Percentiles rank a stretch among this genome's conserved stretches.
Conservation (phyloP, 1,284 basidiomycete species). For the Ustilago cynodontis region DNA sequence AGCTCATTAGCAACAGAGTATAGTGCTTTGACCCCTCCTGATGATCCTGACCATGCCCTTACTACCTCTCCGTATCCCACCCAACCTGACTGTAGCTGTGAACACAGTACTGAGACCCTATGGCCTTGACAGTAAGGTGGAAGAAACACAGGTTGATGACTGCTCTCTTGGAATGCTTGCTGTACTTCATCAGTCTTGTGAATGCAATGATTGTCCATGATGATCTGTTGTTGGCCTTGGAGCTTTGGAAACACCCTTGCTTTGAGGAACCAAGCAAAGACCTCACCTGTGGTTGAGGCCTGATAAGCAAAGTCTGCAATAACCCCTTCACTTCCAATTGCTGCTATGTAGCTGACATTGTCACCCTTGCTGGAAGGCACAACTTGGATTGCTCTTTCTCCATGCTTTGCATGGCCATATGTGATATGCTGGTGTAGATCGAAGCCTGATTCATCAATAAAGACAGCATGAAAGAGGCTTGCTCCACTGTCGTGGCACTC, state of each 20-base stretch:
- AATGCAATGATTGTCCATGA: constrained; percentile 15
- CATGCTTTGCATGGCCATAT: background rate
- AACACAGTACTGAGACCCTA: too few species aligned
- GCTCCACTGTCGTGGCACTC: background rate
- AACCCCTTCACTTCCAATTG: constrained; percentile 8
- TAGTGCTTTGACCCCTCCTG: too few species aligned
- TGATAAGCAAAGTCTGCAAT: constrained; percentile 11
- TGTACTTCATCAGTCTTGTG: constrained; percentile 3
- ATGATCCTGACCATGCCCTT: too few species aligned
- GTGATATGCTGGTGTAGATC: constrained; percentile 8
- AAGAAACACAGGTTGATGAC: background rate
- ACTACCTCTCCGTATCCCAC: too few species aligned
- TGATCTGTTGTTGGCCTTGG: background rate
- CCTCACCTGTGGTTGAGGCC: background rate
- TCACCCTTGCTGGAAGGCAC: background rate
- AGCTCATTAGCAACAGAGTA: too few species aligned
- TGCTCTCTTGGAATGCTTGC: background rate
- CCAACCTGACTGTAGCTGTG: too few species aligned
- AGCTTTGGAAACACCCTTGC: constrained; percentile 10
- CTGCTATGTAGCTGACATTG: constrained; percentile 10
- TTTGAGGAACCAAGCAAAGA: constrained; percentile 9
- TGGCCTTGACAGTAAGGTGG: too few species aligned
- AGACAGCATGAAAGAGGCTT: constrained; percentile 3
- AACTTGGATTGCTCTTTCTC: background rate
- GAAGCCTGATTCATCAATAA: constrained; percentile 8